phyloP scores from a whole-genome alignment of 345 rosid species.

The Rhizophora mangle region DNA sequence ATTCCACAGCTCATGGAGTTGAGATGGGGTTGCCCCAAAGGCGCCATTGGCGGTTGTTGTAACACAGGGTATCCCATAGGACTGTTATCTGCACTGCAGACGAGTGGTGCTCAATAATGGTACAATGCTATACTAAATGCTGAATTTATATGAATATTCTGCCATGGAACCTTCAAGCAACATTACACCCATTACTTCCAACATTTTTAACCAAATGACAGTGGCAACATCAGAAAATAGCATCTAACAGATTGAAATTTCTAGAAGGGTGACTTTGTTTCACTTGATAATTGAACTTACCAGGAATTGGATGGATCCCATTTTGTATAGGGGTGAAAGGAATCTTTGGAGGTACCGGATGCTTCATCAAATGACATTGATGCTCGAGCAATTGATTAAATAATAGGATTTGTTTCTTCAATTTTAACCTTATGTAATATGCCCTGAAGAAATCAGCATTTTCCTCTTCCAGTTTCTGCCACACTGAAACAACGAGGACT shows the following conservation, averaged over 20 bases:
- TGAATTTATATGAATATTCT: neutral
- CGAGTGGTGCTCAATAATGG: conserved; percentile 44
- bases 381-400: conserved; percentile 91
- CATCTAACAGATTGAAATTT: neutral
- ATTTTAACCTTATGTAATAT: conserved; percentile 84
- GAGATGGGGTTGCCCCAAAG: conserved; percentile 78
- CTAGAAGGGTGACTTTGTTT: neutral
- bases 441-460: conserved; percentile 92
- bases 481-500: conserved; percentile 49
- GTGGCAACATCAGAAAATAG: neutral
- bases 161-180: neutral
- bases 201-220: conserved; percentile 4
- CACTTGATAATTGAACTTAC: conserved; percentile 37
- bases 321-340: conserved; percentile 85
- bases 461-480: conserved; percentile 99
- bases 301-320: conserved; percentile 89
- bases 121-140: conserved; percentile 8
- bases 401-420: conserved; percentile 82
- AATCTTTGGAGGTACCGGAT: conserved; percentile 66
- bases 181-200: neutral
- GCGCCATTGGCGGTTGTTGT: conserved; percentile 82
- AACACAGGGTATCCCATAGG: conserved; percentile 97
- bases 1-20: conserved; percentile 76
- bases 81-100: conserved; percentile 92
- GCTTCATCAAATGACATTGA: conserved; percentile 90